phyloP scores from a whole-genome alignment of 148 eudicot species.

The Arctostaphylos glauca region DNA sequence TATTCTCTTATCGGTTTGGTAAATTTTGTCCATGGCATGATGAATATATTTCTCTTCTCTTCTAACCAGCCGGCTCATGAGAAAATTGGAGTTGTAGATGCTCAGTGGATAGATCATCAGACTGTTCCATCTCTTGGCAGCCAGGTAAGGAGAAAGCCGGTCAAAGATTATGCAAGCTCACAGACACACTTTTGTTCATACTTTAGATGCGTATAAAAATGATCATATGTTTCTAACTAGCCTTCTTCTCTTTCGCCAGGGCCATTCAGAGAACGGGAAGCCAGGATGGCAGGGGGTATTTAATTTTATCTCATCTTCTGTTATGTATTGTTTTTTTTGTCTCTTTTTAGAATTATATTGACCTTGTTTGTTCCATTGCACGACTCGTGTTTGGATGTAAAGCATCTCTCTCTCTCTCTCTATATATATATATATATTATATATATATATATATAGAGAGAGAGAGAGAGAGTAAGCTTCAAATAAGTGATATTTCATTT shows the following conservation, averaged over 20 bases:
- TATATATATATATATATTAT: no score
- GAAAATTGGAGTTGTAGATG: conserved; percentile 91
- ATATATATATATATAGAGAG: no score
- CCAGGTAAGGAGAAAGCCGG: conserved; percentile 49
- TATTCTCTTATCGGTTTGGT: background rate
- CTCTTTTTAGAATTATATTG: background rate
- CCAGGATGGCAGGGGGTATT: conserved; percentile 54
- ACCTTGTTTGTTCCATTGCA: background rate
- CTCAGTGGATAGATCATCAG: conserved; percentile 84
- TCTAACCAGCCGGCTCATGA: conserved; percentile 70
- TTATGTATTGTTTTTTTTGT: background rate
- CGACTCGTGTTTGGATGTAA: background rate
- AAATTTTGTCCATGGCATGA: background rate
- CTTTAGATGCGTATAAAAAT: background rate
- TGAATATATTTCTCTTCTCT: conserved; percentile 16
- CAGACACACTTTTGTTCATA: background rate
- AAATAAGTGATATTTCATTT: no score
- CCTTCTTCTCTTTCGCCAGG: conserved; percentile 26
- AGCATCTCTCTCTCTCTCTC: background rate
- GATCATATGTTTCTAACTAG: background rate
- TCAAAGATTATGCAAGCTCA: background rate
- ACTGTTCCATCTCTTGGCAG: conserved; percentile 68
- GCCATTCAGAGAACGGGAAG: conserved; percentile 33
- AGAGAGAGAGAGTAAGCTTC: no score
- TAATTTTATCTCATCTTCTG: background rate